Base-by-base conservation (phyloP, 2,329 filamentous ascomycete species). In the Beauveria sp. region DNA sequence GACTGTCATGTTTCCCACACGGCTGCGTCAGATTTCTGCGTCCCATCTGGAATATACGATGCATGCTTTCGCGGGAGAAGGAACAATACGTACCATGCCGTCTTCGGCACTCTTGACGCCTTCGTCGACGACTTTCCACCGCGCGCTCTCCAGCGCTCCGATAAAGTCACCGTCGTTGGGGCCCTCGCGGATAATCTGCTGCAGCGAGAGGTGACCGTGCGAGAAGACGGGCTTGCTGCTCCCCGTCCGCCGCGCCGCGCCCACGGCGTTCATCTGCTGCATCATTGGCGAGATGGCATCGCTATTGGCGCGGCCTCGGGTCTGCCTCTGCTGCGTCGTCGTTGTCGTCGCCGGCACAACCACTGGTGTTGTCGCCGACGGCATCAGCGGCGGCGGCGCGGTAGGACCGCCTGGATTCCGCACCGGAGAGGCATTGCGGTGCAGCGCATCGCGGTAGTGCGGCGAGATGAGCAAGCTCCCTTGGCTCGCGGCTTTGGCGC, bases 111-210 rank as follows among this genome's bases (percentile, higher is more conserved):
- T 86, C 70, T 89, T 89, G 71, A 93, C 85, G 64, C 89, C 89
- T 69, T 90, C 85, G 65, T 88, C 85, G 58, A 93, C 76, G 56
- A 93, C 87, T 68, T 89, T 88, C 74, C 87, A 84, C 55, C 90
- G 83, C 67, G 88, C 78, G 67, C 87, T 88, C 68, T 90, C 86
- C 56, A 93, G 76, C 9, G 86, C 86, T 20, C 83, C 82, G 26
- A 80, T 71, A 26, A 88, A 78, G 71, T 95, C 86, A 22, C 86
- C 89, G 66, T 86, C 82, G 1, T 86, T 84, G 1, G 92, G 91
- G 0, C 92, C 93, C 64, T 93, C 91, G 66, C 90, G 86, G 52
- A 97, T 80, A 51, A 96, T 81, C 65, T 85, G 80, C 70, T 96
- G 91, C 30, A 97, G 75, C 24, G 84, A 83, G 69, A 88, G 75